These are phyloP conservation scores for Berberis thunbergii DNA, from an alignment of 164 flowering plant species.

Conservation along the genomic window DNA sequence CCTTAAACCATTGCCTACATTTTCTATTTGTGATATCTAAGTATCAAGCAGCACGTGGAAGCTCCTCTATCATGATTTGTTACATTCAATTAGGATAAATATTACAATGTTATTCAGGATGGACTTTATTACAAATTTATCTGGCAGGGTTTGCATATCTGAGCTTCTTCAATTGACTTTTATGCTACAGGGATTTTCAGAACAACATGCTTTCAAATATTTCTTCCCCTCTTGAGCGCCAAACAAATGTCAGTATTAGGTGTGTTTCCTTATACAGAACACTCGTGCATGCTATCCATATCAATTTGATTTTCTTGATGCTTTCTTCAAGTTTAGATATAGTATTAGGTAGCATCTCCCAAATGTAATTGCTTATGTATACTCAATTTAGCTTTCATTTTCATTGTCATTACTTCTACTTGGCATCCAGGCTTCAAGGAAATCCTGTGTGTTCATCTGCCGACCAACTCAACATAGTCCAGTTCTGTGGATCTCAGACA, in stretches of 20 bases:
- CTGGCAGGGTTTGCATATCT: too few relatives aligned
- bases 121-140: not conserved
- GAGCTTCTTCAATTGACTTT: not conserved
- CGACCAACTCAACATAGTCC: conserved; percentile 29
- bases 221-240: conserved; percentile 40
- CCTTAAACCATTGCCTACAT: not conserved
- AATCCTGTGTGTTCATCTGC: conserved; percentile 54
- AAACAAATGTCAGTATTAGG: conserved; percentile 63
- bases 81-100: too few relatives aligned
- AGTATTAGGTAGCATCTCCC: not conserved
- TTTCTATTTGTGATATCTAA: too few relatives aligned
- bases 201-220: conserved; percentile 53
- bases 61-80: too few relatives aligned
- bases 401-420: not conserved
- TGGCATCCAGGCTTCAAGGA: conserved; percentile 54
- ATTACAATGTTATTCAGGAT: not conserved
- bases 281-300: not conserved
- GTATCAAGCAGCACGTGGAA: too few relatives aligned
- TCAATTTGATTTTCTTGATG: not conserved
- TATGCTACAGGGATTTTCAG: conserved; percentile 58
- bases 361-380: not conserved
- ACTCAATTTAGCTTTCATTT: not conserved
- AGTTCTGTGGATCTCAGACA: conserved; percentile 32
- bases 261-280: conserved; percentile 3
- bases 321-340: too few relatives aligned